Percentiles rank a stretch among this genome's conserved stretches.
Conservation (phyloP, 768 basidiomycete genomes). For the Phaeolepiota aurea region DNA sequence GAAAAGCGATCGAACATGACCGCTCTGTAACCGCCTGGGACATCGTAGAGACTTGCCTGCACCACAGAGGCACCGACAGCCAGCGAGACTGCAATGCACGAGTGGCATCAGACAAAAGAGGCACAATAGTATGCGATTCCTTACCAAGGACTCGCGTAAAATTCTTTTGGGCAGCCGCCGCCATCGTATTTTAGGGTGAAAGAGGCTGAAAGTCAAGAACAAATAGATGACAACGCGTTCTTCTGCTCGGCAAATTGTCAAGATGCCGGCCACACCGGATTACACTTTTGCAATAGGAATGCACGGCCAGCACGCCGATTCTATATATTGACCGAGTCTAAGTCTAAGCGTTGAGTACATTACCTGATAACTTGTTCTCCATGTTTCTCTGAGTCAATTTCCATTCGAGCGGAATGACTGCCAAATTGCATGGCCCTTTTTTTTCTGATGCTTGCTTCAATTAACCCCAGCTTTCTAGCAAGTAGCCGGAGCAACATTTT, state of each 20-base stretch:
- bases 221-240: conserved; percentile 11
- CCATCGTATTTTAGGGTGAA: conserved; percentile 2
- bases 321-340: background rate
- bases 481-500: conserved; percentile 78
- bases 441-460: conserved; percentile 65
- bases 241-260: background rate
- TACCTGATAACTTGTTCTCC: conserved; percentile 43
- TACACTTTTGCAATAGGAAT: too few relatives aligned
- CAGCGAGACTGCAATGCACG: conserved; percentile 38
- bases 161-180: conserved; percentile 45
- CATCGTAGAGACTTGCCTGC: conserved; percentile 55
- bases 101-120: background rate
- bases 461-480: conserved; percentile 64
- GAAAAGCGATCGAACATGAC: conserved; percentile 98
- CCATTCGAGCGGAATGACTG: conserved; percentile 79
- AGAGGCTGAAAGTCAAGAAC: conserved; percentile 5
- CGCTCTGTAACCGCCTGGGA: conserved; percentile 87
- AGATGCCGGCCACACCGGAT: background rate
- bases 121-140: conserved; percentile 5
- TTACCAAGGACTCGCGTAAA: conserved; percentile 42
- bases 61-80: conserved; percentile 34
- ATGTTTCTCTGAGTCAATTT: conserved; percentile 38
- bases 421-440: conserved; percentile 99
- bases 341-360: background rate
- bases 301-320: background rate